These are phyloP conservation scores for Quercus variabilis DNA, from an alignment of 306 rosid species.

Conservation along the genomic window DNA sequence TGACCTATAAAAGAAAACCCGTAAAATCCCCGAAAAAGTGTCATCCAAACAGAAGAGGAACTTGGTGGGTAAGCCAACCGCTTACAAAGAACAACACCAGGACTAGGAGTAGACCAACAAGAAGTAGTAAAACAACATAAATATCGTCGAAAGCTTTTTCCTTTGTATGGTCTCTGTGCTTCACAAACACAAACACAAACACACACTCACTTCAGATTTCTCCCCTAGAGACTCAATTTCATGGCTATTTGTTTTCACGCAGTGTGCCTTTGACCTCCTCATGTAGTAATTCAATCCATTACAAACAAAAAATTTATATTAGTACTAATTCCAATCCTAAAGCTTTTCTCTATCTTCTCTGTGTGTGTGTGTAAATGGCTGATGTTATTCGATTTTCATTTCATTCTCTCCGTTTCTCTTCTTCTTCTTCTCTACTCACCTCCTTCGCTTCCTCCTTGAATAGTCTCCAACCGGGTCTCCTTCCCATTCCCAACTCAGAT, in stretches of 20 bases:
- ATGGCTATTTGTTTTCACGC: too few relatives aligned
- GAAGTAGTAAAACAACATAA: not conserved
- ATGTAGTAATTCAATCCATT: too few relatives aligned
- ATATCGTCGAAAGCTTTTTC: not conserved
- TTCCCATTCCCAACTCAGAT: constrained; percentile 16
- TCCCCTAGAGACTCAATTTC: too few relatives aligned
- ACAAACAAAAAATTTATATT: too few relatives aligned
- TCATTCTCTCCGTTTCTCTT: constrained; percentile 54
- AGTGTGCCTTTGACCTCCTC: too few relatives aligned
- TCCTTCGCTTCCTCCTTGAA: constrained; percentile 41
- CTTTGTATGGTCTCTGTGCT: not conserved
- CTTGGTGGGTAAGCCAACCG: not conserved
- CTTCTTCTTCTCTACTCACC: constrained; percentile 41
- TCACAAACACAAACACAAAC: not conserved
- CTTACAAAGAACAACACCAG: not conserved
- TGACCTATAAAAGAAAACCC: not conserved
- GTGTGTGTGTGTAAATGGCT: constrained; percentile 54
- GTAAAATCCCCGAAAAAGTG: not conserved
- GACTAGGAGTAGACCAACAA: not conserved
- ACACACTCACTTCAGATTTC: not conserved
- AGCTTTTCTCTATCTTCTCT: not conserved
- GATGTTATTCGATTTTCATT: constrained; percentile 56
- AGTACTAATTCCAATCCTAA: not conserved
- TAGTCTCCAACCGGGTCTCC: constrained; percentile 36
- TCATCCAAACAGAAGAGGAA: not conserved